Conservation (phyloP, 495 filamentous ascomycete species). For the Neurospora sp. region DNA sequence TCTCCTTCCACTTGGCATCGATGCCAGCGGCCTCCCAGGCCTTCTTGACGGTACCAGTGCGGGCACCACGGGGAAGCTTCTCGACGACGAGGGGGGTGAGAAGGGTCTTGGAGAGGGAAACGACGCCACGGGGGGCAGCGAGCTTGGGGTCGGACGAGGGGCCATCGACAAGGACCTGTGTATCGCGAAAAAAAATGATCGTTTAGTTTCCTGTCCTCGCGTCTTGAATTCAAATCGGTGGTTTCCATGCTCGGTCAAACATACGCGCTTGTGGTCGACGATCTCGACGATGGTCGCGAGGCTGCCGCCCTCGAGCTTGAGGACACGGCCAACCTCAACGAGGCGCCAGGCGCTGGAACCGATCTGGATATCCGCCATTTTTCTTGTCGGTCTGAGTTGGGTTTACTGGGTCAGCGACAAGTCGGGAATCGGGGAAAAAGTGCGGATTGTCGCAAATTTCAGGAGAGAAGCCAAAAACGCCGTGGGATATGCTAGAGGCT, state of each 20-base stretch:
- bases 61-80: slow-evolving; percentile 78
- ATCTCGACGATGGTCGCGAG: slow-evolving; percentile 95
- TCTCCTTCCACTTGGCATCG: slow-evolving; percentile 82
- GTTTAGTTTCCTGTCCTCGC: slow-evolving; percentile 20
- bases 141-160: slow-evolving; percentile 65
- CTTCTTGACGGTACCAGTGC: slow-evolving; percentile 70
- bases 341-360: slow-evolving; percentile 55
- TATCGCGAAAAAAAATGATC: slow-evolving; percentile 14
- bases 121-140: slow-evolving; percentile 73
- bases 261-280: slow-evolving; percentile 99
- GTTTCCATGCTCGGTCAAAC: slow-evolving; percentile 28
- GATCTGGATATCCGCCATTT: slow-evolving; percentile 27
- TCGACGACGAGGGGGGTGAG: slow-evolving; percentile 84
- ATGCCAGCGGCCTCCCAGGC: slow-evolving; percentile 81
- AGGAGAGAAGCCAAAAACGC: slow-evolving; percentile 5
- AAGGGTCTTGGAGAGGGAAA: slow-evolving; percentile 68
- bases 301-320: slow-evolving; percentile 67
- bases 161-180: slow-evolving; percentile 88
- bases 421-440: slow-evolving; percentile 8
- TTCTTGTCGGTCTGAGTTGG: slow-evolving; percentile 16
- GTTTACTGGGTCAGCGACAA: slow-evolving; percentile 19
- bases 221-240: slow-evolving; percentile 2
- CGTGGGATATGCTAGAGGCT: slow-evolving; percentile 3
- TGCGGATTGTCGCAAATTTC: slow-evolving; percentile 4
- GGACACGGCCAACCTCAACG: slow-evolving; percentile 94